Percentiles rank a stretch among this genome's conserved stretches.
Conservation (phyloP, 1,139 yeast genomes). For the Eremothecium cymbalariae region DNA sequence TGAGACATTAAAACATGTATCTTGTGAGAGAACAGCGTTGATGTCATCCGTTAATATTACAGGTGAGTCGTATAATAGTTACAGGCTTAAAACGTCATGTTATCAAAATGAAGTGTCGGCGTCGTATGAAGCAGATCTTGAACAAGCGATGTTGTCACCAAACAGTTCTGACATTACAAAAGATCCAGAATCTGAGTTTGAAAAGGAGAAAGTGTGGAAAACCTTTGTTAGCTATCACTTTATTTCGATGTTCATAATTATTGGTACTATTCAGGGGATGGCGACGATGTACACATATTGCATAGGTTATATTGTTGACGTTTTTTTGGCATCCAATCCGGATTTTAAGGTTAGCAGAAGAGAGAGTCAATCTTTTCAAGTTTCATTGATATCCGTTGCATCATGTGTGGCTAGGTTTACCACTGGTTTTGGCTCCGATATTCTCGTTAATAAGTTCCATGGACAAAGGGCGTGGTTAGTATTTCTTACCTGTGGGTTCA, state of each 20-base stretch:
- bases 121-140: too few species aligned
- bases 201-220: conserved; percentile 1
- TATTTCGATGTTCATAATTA: conserved; percentile 43
- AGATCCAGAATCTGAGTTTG: background rate
- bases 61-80: too few species aligned
- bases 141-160: too few species aligned
- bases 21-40: too few species aligned
- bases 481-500: conserved; percentile 41
- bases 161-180: background rate
- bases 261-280: conserved; percentile 59
- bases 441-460: conserved; percentile 43
- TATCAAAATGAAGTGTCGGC: too few species aligned
- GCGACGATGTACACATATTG: conserved; percentile 76
- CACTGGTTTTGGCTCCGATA: conserved; percentile 63
- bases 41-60: too few species aligned
- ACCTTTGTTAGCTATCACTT: conserved; percentile 30
- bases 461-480: conserved; percentile 65
- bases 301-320: conserved; percentile 63
- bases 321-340: conserved; percentile 35
- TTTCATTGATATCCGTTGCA: conserved; percentile 57
- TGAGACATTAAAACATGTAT: too few species aligned
- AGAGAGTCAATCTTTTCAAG: conserved; percentile 59
- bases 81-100: too few species aligned
- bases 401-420: conserved; percentile 62
- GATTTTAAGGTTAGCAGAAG: conserved; percentile 26